These are phyloP conservation scores for Funneliformis caledonium DNA, from an alignment of 371 early-diverging fungal genomes.

Conservation along the genomic window DNA sequence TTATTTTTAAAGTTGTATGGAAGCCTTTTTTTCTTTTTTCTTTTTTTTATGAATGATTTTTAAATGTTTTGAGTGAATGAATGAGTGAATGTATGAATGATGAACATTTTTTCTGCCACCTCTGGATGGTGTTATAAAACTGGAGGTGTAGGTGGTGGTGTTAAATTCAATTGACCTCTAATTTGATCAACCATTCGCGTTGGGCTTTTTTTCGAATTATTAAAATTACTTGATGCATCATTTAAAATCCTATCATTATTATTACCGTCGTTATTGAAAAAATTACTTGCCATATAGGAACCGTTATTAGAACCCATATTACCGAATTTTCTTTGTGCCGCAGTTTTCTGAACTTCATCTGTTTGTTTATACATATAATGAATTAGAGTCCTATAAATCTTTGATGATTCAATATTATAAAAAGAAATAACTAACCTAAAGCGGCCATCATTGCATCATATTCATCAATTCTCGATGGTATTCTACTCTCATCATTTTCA, in stretches of 20 bases:
- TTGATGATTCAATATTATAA: background rate
- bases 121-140: background rate
- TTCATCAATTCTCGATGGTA: slow-evolving; percentile 21
- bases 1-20: too few species aligned
- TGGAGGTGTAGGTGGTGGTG: slow-evolving; percentile 32
- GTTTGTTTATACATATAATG: background rate
- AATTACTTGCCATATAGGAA: background rate
- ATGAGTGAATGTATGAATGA: too few species aligned
- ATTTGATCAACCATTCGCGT: slow-evolving; percentile 20
- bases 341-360: slow-evolving; percentile 31
- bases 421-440: background rate
- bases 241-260: background rate
- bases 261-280: background rate
- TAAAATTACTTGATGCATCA: background rate
- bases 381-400: background rate
- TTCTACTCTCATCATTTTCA: background rate
- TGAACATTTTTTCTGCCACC: too few species aligned
- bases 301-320: background rate
- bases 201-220: background rate
- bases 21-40: too few species aligned
- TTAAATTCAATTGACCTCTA: slow-evolving; percentile 19
- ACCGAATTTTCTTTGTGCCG: slow-evolving; percentile 18
- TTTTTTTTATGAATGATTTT: too few species aligned
- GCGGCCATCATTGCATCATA: slow-evolving; percentile 37
- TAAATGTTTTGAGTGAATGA: too few species aligned